phyloP scores from a whole-genome alignment of 2,329 filamentous ascomycete species.

The Fusarium chaquense region DNA sequence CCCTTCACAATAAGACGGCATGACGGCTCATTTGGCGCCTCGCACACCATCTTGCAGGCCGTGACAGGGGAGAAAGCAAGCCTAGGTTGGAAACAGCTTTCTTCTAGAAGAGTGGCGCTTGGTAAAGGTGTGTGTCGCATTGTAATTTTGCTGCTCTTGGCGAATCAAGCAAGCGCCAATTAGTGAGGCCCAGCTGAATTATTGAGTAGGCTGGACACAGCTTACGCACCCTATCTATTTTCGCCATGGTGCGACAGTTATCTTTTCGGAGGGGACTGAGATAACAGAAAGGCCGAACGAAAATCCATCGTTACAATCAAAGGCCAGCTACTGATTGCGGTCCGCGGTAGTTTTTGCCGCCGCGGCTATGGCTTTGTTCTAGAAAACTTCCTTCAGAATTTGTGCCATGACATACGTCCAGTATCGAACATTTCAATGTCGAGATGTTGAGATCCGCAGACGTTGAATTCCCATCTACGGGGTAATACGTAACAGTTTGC shows the following conservation, averaged over 20 bases:
- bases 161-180: slow-evolving; percentile 24
- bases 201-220: slow-evolving; percentile 24
- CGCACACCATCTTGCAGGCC: slow-evolving; percentile 26
- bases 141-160: slow-evolving; percentile 16
- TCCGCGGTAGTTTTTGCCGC: slow-evolving; percentile 32
- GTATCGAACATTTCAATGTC: slow-evolving; percentile 8
- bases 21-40: slow-evolving; percentile 15
- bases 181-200: slow-evolving; percentile 24
- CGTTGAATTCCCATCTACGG: slow-evolving; percentile 36
- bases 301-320: background rate
- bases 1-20: slow-evolving; percentile 2
- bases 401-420: slow-evolving; percentile 7
- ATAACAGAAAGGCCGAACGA: slow-evolving; percentile 22
- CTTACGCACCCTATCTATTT: slow-evolving; percentile 14
- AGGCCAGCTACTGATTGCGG: slow-evolving; percentile 16
- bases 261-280: slow-evolving; percentile 14
- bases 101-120: slow-evolving; percentile 40
- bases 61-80: slow-evolving; percentile 17
- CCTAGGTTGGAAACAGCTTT: slow-evolving; percentile 40
- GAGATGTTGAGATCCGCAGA: slow-evolving; percentile 37
- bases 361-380: slow-evolving; percentile 34
- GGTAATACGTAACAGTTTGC: slow-evolving; percentile 46
- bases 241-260: slow-evolving; percentile 37
- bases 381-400: slow-evolving; percentile 9
- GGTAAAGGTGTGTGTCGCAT: slow-evolving; percentile 10